phyloP scores from a whole-genome alignment of 106 monocot species.

The Iris macrosiphon region DNA sequence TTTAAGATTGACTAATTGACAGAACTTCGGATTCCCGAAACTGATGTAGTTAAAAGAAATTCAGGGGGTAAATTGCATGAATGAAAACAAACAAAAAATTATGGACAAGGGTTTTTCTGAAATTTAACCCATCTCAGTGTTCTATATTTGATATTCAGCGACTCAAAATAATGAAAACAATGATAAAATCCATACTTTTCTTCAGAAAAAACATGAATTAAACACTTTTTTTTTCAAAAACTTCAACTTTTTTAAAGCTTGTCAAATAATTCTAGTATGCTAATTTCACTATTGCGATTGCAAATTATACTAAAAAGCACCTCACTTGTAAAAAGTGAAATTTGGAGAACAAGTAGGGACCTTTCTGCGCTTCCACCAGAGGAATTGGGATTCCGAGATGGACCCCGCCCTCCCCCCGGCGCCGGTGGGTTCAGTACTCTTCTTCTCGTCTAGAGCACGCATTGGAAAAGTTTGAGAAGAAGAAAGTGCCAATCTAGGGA shows the following conservation, averaged over 20 bases:
- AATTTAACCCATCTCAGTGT: too few relatives aligned
- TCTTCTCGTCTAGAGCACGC: constrained; percentile 9
- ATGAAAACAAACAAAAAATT: too few relatives aligned
- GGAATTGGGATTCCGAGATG: constrained; percentile 40
- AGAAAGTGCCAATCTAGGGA: too few relatives aligned
- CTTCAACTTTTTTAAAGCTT: too few relatives aligned
- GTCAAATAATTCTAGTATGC: too few relatives aligned
- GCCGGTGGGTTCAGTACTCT: background rate
- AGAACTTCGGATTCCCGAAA: too few relatives aligned
- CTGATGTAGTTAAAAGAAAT: too few relatives aligned
- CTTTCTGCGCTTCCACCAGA: constrained; percentile 50
- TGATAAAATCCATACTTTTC: background rate
- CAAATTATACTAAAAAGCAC: background rate
- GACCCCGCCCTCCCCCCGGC: constrained; percentile 4
- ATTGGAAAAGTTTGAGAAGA: too few relatives aligned
- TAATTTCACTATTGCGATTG: background rate
- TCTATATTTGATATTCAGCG: background rate
- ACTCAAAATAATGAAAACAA: background rate
- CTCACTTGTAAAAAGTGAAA: background rate
- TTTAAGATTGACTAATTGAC: too few relatives aligned
- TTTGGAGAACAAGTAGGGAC: constrained; percentile 7
- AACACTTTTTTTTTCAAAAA: background rate
- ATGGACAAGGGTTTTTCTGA: too few relatives aligned
- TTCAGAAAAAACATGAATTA: background rate
- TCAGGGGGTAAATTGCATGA: too few relatives aligned